A percentile compares a stretch with the other conserved stretches of the same genome.
Evolutionary conservation across 495 filamentous ascomycete genomes (phyloP).

Genomic region (Xylaria acuta): DNA sequence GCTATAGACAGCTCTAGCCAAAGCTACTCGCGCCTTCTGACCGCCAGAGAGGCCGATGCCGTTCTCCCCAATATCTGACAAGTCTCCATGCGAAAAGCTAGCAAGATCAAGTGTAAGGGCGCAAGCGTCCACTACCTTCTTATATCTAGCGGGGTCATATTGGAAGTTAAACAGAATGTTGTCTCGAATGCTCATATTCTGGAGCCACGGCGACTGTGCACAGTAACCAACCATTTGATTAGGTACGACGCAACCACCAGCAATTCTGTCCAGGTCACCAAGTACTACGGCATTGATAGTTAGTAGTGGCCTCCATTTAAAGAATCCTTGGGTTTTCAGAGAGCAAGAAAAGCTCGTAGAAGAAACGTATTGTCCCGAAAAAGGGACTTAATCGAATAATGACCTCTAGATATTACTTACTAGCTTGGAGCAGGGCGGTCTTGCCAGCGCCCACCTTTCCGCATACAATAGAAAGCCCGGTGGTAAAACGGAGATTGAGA

Average conservation of each 20-base stretch:
- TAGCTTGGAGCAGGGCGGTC: conserved; percentile 76
- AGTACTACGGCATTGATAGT: conserved; percentile 49
- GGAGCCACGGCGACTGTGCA: conserved; percentile 85
- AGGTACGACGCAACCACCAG: conserved; percentile 64
- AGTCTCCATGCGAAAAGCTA: conserved; percentile 88
- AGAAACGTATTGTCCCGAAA: not conserved
- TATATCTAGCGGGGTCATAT: conserved; percentile 82
- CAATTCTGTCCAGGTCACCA: conserved; percentile 74
- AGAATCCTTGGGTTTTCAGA: not conserved
- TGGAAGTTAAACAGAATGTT: conserved; percentile 81
- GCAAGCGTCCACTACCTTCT: conserved; percentile 87
- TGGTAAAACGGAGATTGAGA: conserved; percentile 64
- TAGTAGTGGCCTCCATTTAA: not conserved
- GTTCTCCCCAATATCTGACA: conserved; percentile 93
- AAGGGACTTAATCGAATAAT: not conserved
- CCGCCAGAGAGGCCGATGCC: conserved; percentile 96
- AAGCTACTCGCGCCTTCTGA: conserved; percentile 89
- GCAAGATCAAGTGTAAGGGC: conserved; percentile 91
- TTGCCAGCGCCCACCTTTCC: conserved; percentile 84
- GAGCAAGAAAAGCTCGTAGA: not conserved
- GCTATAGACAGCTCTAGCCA: conserved; percentile 94
- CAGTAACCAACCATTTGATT: conserved; percentile 80
- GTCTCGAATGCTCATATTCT: conserved; percentile 87
- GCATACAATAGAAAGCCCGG: conserved; percentile 66
- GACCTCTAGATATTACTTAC: conserved; percentile 11